Conservation (phyloP, 441 rosid genomes). For the Capsella rubella region DNA sequence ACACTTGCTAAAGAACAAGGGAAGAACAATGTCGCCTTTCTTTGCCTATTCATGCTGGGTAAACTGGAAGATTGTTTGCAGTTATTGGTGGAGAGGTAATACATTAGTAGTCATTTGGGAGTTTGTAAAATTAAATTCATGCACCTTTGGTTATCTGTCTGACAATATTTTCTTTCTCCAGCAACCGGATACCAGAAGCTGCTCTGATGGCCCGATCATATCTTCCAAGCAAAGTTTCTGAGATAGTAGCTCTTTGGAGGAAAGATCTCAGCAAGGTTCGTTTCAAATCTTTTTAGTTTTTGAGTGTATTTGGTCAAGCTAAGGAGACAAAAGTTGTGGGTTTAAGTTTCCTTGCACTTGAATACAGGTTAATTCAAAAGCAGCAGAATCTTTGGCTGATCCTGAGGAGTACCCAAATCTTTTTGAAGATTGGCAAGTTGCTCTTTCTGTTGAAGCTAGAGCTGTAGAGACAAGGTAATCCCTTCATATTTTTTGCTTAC, state of each 20-base stretch:
- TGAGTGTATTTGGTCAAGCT: conserved; percentile 3
- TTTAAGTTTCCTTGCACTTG: conserved; percentile 24
- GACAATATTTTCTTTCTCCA: conserved; percentile 33
- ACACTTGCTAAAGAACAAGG: conserved; percentile 94
- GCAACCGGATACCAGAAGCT: conserved; percentile 99
- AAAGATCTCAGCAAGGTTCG: conserved; percentile 91
- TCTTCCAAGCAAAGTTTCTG: conserved; percentile 98
- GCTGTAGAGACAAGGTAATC: conserved; percentile 73
- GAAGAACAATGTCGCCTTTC: conserved; percentile 92
- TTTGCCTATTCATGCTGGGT: conserved; percentile 93
- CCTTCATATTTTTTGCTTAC: neutral
- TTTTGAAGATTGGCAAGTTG: conserved; percentile 99
- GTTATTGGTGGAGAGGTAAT: conserved; percentile 90
- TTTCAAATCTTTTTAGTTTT: conserved; percentile 24
- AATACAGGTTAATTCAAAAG: conserved; percentile 90
- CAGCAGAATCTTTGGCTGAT: conserved; percentile 98
- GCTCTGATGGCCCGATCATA: conserved; percentile 98
- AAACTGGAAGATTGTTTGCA: conserved; percentile 94
- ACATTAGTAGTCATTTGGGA: conserved; percentile 32
- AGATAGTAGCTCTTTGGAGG: conserved; percentile 95
- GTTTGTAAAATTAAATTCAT: conserved; percentile 11
- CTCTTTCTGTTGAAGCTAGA: conserved; percentile 83
- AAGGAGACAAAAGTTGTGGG: conserved; percentile 9
- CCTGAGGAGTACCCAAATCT: conserved; percentile 96
- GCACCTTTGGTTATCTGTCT: conserved; percentile 1